Base-by-base conservation (phyloP, 257 asterid species). In the Plantago major region DNA sequence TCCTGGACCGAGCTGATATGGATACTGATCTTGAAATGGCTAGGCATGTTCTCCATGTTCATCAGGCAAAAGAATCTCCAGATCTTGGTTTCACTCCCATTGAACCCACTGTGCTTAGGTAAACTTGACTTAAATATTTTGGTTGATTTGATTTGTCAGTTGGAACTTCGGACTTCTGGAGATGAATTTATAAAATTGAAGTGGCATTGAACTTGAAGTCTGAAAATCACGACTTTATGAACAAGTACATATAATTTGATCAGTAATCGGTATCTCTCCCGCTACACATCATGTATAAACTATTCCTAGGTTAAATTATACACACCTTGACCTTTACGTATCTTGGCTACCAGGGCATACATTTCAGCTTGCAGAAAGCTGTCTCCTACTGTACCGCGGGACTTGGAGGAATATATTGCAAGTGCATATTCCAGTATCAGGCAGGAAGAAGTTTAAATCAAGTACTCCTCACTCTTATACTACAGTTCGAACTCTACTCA, bases 21-120 rank as follows among this genome's bases (percentile, higher is more conserved):
- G 99, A 93, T 70, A 81, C 81, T 60, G 97, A 93, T 74, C 99
- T 93, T 62, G 99, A 93, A 74, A 40, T 93, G 95, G 99, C 99
- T 73, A 83, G 99, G 60, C 99, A 89, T 65, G 93, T 92, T 74
- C 96, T 92, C 75, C 88, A 89, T 67, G 99, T 92, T 64, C 99
- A 89, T 81, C 97, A 89, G 78, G 74, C 92, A 28, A 93, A 82
- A 66, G 97, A 93, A 78, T 85, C 94, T 66, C 99, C 99, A 61
- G 99, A 92, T 67, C 96, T 89, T 54, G 99, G 97, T 59, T 93
- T 93, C 79, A 83, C 86, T 73, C 95, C 97, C n/a, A 89, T 93
- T 63, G 95, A 93, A 76, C 97, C 99, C 47, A 76, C 97, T 17
- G 77, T 93, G 64, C 95, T 93, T 59, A 79, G 96, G 99, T 93